Conservation (phyloP, 768 basidiomycete species). For the Lentinula boryana region DNA sequence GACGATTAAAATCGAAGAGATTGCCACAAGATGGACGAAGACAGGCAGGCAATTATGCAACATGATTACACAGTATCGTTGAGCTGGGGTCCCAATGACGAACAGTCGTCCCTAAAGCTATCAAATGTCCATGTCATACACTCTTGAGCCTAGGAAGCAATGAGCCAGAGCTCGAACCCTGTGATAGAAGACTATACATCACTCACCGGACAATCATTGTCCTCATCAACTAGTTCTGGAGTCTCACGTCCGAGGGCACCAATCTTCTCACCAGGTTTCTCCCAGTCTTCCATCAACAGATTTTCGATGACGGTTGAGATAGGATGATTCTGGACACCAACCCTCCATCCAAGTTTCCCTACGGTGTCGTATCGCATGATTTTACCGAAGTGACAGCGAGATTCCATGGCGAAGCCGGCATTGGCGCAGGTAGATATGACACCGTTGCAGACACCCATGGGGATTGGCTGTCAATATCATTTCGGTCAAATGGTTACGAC, state of each 20-base stretch:
- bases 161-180: background rate
- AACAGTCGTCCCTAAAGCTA: background rate
- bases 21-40: too few relatives aligned
- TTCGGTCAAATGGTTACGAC: conserved; percentile 3
- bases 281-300: conserved; percentile 34
- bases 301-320: conserved; percentile 69
- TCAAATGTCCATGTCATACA: conserved; percentile 6
- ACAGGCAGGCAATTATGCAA: background rate
- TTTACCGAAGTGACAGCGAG: conserved; percentile 85
- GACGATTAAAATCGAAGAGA: too few relatives aligned
- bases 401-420: conserved; percentile 80
- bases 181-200: background rate
- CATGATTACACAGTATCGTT: background rate
- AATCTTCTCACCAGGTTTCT: conserved; percentile 1
- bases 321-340: conserved; percentile 64
- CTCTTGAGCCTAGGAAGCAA: conserved; percentile 1
- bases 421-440: conserved; percentile 45
- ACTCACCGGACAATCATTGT: conserved; percentile 59
- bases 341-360: conserved; percentile 71
- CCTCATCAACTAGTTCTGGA: conserved; percentile 26
- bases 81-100: too few relatives aligned
- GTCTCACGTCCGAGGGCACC: conserved; percentile 17
- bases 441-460: conserved; percentile 81
- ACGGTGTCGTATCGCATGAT: conserved; percentile 85
- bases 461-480: conserved; percentile 53